These are phyloP conservation scores for Sporothrix globosa DNA, from an alignment of 2,329 filamentous ascomycete species.

Conservation along the genomic window DNA sequence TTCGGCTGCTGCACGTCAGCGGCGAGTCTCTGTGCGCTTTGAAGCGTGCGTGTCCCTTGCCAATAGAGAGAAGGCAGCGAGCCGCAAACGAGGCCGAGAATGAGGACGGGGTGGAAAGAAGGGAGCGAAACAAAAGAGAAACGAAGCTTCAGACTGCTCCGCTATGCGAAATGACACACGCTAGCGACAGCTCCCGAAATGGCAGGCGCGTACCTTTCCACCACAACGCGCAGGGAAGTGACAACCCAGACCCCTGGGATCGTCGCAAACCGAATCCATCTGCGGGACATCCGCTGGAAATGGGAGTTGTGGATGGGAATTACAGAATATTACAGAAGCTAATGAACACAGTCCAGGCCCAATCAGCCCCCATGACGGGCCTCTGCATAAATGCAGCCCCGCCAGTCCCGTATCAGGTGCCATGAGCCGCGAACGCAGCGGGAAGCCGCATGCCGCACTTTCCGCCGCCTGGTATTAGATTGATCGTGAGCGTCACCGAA, in stretches of 20 bases:
- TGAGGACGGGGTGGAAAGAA: not conserved
- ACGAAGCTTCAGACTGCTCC: conserved; percentile 28
- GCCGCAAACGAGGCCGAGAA: not conserved
- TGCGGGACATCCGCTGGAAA: not conserved
- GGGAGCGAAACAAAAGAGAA: conserved; percentile 27
- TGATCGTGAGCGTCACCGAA: not conserved
- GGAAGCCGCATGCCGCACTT: conserved; percentile 14
- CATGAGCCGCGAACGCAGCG: conserved; percentile 9
- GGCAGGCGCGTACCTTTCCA: conserved; percentile 1
- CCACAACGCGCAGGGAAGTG: conserved; percentile 4
- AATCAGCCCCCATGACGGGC: not conserved
- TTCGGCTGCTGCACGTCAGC: conserved; percentile 22
- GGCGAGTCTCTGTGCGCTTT: conserved; percentile 11
- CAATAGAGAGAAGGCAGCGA: not conserved
- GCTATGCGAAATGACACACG: conserved; percentile 30
- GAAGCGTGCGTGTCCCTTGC: not conserved
- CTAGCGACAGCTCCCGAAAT: conserved; percentile 1
- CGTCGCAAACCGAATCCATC: conserved; percentile 1
- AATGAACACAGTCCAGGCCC: not conserved
- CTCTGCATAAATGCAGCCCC: conserved; percentile 25
- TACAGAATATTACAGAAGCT: conserved; percentile 2
- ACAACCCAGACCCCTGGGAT: conserved; percentile 7
- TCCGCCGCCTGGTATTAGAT: not conserved
- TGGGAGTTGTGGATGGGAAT: not conserved
- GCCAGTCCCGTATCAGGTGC: conserved; percentile 25